Percentiles rank a stretch among this genome's conserved stretches.
Conservation (phyloP, 306 rosid genomes). For the Elaeagnus macrophylla region DNA sequence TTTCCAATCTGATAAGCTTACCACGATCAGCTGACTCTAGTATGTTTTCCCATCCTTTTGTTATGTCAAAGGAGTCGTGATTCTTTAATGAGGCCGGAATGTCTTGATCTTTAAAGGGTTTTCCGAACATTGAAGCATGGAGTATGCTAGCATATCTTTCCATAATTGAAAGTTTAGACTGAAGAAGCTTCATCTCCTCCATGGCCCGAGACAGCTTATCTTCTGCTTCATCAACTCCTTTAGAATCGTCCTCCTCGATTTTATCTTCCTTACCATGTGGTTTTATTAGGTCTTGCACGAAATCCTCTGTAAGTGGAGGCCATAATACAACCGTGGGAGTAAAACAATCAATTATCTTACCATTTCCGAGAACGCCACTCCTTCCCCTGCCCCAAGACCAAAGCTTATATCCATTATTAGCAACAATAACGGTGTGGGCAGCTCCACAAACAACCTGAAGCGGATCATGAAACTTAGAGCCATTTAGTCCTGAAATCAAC, state of each 20-base stretch:
- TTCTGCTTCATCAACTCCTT: constrained; percentile 31
- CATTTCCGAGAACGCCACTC: constrained; percentile 81
- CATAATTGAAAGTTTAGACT: constrained; percentile 49
- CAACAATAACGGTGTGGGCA: constrained; percentile 76
- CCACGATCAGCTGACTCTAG: constrained; percentile 56
- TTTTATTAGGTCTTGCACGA: constrained; percentile 39
- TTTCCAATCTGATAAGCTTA: constrained; percentile 55
- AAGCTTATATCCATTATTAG: constrained; percentile 47
- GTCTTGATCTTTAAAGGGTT: constrained; percentile 60
- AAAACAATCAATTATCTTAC: constrained; percentile 44
- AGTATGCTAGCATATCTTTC: constrained; percentile 64
- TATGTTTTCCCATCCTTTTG: constrained; percentile 82
- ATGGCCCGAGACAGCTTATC: constrained; percentile 37
- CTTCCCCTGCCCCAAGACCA: constrained; percentile 98
- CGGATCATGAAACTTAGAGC: constrained; percentile 47
- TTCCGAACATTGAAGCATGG: constrained; percentile 74
- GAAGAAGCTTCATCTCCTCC: constrained; percentile 57
- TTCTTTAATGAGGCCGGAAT: constrained; percentile 51
- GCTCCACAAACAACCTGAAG: constrained; percentile 80
- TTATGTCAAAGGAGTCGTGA: constrained; percentile 46
- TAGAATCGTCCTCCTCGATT: constrained; percentile 20
- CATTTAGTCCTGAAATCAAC: constrained; percentile 24
- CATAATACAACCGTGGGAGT: constrained; percentile 48
- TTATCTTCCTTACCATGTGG: constrained; percentile 29
- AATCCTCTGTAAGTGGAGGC: constrained; percentile 52